Evolutionary conservation across 441 rosid species (phyloP).

Genomic region (Viola pubescens): DNA sequence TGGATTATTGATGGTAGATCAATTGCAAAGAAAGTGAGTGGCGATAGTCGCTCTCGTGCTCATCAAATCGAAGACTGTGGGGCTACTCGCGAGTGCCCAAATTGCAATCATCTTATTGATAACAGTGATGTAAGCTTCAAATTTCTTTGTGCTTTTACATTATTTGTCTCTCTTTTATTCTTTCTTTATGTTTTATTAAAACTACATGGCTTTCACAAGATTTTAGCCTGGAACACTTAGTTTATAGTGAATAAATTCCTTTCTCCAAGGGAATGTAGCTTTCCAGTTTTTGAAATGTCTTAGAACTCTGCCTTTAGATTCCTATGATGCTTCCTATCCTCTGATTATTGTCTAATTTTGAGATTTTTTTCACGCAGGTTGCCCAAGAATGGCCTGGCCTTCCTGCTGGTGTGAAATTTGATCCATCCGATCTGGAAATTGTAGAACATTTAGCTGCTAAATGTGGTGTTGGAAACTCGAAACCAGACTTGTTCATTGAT

Average conservation of each 20-base stretch:
- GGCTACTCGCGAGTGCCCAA: conserved; percentile 65
- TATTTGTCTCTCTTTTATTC: background rate
- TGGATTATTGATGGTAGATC: conserved; percentile 73
- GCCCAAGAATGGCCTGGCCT: conserved; percentile 73
- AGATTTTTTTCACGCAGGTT: conserved; percentile 35
- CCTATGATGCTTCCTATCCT: background rate
- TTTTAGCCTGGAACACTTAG: background rate
- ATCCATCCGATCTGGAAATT: conserved; percentile 74
- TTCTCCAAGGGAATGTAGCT: background rate
- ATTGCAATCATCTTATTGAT: conserved; percentile 54
- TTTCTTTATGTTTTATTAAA: background rate
- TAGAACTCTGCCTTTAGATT: no score
- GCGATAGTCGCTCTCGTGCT: conserved; percentile 41
- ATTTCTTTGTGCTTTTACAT: background rate
- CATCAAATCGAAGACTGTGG: conserved; percentile 52
- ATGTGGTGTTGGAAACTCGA: conserved; percentile 49
- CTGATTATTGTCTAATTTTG: background rate
- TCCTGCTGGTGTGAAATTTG: conserved; percentile 92
- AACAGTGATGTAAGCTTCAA: conserved; percentile 66
- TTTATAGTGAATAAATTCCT: background rate
- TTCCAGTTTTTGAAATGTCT: no score
- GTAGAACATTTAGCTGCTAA: conserved; percentile 70
- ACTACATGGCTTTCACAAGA: background rate
- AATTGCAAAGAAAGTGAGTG: conserved; percentile 66
- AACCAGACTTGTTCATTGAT: conserved; percentile 52